Conservation (phyloP, 352 stramenopile genomes). For the Pythium guiyangense region DNA sequence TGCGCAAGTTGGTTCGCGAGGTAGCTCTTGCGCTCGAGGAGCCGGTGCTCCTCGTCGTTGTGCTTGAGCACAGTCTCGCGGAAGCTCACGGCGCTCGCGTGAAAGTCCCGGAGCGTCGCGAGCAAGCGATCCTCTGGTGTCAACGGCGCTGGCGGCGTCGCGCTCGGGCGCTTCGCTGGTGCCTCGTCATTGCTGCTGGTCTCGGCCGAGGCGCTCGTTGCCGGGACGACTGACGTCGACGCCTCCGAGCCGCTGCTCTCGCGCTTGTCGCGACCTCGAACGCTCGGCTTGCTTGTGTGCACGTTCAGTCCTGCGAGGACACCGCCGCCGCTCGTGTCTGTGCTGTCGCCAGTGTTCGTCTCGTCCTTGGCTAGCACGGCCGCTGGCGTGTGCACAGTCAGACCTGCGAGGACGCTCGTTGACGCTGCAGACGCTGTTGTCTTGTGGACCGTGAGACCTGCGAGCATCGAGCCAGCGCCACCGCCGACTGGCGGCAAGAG, state of each 20-base stretch:
- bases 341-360: background rate
- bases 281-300: constrained; percentile 21
- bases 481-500: constrained; percentile 51
- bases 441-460: constrained; percentile 57
- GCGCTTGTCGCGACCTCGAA: background rate
- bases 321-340: constrained; percentile 20
- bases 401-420: constrained; percentile 45
- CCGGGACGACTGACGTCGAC: too few species aligned
- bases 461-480: constrained; percentile 51
- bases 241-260: background rate
- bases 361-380: constrained; percentile 13
- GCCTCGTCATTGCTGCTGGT: constrained; percentile 6
- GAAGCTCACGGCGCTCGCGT: constrained; percentile 68
- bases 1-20: constrained; percentile 64
- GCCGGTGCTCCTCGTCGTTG: constrained; percentile 67
- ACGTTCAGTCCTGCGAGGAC: constrained; percentile 52
- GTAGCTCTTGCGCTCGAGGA: constrained; percentile 63
- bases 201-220: too few species aligned
- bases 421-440: background rate
- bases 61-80: constrained; percentile 56
- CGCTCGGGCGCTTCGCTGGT: constrained; percentile 17
- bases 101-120: constrained; percentile 67
- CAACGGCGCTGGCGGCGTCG: constrained; percentile 20
- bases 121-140: constrained; percentile 68
- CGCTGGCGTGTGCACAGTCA: constrained; percentile 52